Percentiles rank a stretch among this genome's conserved stretches.
These are phyloP conservation scores for Trypanosoma boissoni DNA, from an alignment of 208 protist species.

Conservation along the genomic window DNA sequence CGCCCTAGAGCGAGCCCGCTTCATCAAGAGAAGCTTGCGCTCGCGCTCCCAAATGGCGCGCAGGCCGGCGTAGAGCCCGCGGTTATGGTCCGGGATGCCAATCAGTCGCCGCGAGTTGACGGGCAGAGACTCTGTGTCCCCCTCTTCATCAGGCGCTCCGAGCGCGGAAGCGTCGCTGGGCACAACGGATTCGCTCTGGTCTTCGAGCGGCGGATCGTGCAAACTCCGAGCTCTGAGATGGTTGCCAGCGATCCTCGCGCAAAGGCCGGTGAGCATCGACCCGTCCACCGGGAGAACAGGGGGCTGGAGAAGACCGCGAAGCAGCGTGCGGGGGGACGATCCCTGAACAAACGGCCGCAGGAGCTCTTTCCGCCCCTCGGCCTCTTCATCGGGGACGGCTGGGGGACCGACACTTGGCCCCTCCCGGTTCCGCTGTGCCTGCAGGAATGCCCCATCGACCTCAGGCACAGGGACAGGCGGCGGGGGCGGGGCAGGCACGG, in stretches of 20 bases:
- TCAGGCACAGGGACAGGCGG: no score
- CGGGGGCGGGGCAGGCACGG: no score
- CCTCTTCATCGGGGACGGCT: no score
- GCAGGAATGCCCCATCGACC: neutral
- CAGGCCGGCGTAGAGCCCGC: slow-evolving; percentile 52
- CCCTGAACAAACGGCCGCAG: neutral
- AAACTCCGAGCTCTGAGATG: no score
- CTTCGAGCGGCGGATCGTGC: no score
- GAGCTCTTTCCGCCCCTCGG: neutral
- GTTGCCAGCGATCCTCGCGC: no score
- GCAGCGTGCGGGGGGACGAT: neutral
- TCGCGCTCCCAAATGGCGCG: slow-evolving; percentile 1
- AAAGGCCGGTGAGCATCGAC: no score
- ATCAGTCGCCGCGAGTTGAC: slow-evolving; percentile 29
- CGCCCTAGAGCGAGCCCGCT: slow-evolving; percentile 3
- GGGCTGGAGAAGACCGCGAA: neutral
- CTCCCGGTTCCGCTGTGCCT: neutral
- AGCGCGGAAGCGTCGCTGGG: no score
- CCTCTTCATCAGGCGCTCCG: neutral
- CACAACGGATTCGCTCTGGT: no score
- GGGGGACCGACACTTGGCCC: no score
- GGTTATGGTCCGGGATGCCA: slow-evolving; percentile 55
- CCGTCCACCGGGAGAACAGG: no score
- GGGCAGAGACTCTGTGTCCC: slow-evolving; percentile 5
- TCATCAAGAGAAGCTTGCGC: neutral